Conservation (phyloP, 495 filamentous ascomycete species). For the Extremus antarcticus region DNA sequence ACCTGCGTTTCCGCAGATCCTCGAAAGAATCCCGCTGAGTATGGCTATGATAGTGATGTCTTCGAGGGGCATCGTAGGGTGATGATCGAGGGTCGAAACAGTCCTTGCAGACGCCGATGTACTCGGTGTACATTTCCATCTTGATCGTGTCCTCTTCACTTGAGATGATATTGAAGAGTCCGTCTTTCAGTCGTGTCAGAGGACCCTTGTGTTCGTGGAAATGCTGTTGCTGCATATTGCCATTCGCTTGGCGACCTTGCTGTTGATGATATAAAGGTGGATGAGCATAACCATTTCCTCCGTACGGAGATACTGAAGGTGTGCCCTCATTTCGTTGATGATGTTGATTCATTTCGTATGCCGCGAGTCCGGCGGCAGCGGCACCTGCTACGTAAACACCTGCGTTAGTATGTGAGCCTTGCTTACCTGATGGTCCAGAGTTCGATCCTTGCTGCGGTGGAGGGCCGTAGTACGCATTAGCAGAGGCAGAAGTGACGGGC, state of each 20-base stretch:
- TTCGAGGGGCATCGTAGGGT: constrained; percentile 52
- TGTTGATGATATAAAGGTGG: not conserved
- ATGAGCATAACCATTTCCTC: not conserved
- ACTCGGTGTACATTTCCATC: constrained; percentile 65
- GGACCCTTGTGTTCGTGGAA: constrained; percentile 39
- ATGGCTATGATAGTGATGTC: constrained; percentile 42
- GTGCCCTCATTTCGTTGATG: constrained; percentile 25
- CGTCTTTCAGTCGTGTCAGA: constrained; percentile 33
- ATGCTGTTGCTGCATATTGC: constrained; percentile 11
- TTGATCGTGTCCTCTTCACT: constrained; percentile 48
- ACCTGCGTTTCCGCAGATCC: constrained; percentile 20
- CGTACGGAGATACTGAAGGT: not conserved
- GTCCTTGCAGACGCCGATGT: constrained; percentile 55
- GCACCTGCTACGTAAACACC: constrained; percentile 39
- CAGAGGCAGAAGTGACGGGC: not conserved
- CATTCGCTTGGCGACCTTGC: constrained; percentile 1
- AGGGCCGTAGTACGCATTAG: constrained; percentile 5
- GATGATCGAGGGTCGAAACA: constrained; percentile 57
- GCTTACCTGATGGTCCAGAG: constrained; percentile 29
- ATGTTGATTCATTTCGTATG: constrained; percentile 31
- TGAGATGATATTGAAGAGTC: constrained; percentile 16
- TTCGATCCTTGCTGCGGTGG: constrained; percentile 2
- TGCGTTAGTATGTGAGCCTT: constrained; percentile 33
- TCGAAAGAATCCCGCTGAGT: constrained; percentile 18
- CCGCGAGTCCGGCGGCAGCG: constrained; percentile 28